A percentile compares a stretch with the other conserved stretches of the same genome.
Conservation (phyloP, 306 rosid species). For the Vigna radiata region DNA sequence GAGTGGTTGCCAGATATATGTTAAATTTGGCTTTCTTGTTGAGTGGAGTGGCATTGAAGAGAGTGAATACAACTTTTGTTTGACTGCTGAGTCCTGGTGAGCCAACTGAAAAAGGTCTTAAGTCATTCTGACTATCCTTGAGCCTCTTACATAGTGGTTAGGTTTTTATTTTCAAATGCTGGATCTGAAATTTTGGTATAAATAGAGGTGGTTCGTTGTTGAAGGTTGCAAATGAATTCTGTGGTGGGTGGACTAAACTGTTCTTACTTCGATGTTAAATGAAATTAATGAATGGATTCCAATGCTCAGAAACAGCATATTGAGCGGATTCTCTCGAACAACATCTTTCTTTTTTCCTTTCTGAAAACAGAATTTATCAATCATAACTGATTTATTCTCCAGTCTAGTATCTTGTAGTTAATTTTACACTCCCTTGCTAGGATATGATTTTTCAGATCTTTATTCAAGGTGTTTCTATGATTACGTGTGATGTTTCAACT, state of each 20-base stretch:
- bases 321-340: neutral
- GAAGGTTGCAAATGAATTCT: constrained; percentile 1
- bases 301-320: neutral
- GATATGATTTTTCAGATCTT: neutral
- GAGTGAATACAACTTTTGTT: neutral
- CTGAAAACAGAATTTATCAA: neutral
- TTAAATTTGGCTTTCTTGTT: neutral
- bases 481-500: neutral
- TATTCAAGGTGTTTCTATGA: neutral
- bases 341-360: neutral
- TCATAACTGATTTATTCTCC: neutral
- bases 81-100: no score
- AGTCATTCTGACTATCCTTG: neutral
- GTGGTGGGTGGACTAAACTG: neutral
- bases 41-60: neutral
- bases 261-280: neutral
- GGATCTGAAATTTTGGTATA: constrained; percentile 6
- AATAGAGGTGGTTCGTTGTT: neutral
- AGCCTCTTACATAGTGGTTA: neutral
- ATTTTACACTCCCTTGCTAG: neutral
- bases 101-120: neutral
- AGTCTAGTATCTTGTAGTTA: neutral
- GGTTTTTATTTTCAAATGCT: neutral
- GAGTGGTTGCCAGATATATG: neutral
- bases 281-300: neutral